phyloP scores from a whole-genome alignment of 441 rosid genomes.

The Metrosideros polymorpha region DNA sequence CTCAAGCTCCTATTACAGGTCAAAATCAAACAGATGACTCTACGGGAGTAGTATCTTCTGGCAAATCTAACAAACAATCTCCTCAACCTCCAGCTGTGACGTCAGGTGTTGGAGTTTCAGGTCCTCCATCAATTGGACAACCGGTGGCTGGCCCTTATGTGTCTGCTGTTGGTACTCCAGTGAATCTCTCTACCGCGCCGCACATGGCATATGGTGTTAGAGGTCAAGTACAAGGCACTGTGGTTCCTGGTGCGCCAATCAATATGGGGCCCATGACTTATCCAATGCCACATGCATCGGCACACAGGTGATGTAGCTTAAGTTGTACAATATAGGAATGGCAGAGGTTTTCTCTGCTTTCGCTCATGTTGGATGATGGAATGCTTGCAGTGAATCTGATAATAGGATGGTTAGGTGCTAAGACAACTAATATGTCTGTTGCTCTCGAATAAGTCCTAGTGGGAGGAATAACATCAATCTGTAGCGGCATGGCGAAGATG shows the following conservation, averaged over 20 bases:
- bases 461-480: not conserved
- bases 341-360: not conserved
- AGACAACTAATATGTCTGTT: not conserved
- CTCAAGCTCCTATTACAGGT: constrained; percentile 94
- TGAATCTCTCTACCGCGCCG: constrained; percentile 60
- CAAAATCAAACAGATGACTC: constrained; percentile 43
- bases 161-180: constrained; percentile 91
- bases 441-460: not conserved
- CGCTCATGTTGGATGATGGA: not conserved
- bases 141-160: constrained; percentile 76
- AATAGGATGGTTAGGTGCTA: not conserved
- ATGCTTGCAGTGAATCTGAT: not conserved
- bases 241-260: constrained; percentile 79
- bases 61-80: constrained; percentile 48
- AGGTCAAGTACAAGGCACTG: constrained; percentile 56
- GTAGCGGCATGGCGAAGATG: not conserved
- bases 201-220: constrained; percentile 76
- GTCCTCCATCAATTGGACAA: constrained; percentile 75
- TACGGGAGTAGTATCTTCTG: constrained; percentile 43
- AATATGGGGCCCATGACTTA: constrained; percentile 62
- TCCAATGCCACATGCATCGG: constrained; percentile 36
- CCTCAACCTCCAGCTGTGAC: constrained; percentile 39
- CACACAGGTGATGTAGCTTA: not conserved
- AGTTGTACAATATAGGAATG: not conserved
- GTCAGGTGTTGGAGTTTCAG: constrained; percentile 57